Evolutionary conservation across 2,329 filamentous ascomycete species (phyloP), one percentile per base, ranked within the genome.

Genomic region (Penicillium palitans): DNA sequence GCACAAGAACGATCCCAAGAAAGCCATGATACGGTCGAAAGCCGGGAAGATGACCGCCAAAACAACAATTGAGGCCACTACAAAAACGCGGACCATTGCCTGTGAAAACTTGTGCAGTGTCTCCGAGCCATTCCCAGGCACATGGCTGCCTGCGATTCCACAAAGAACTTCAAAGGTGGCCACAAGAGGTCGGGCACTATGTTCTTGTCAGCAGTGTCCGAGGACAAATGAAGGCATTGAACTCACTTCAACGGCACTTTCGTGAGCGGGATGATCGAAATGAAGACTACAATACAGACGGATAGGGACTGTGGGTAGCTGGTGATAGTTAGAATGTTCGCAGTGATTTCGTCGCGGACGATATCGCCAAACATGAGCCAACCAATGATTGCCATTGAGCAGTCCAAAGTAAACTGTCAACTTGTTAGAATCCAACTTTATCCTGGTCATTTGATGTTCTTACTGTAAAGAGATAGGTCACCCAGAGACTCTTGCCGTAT

Each of bases 281-380:
- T 90, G 74, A 93, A 93, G 61, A 90, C 80, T 63, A 91, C 91
- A 74, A 97, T 89, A 65, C 93, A 80, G 47, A 93, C 77, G n/a
- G 87, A 91, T 41, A 96, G 76, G 1, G 80, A 82, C 13, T 84
- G 78, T 0, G 93, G 91, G 71, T 96, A 97, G 54, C 88, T 88
- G 6, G 82, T 76, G 1, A 86, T 89, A 52, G 83, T 80, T 64
- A 98, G 84, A 60, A 99, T 88, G 76, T 96, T 98, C 69, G 89
- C 89, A 0, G 95, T 97, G 72, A 98, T 88, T 74, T 96, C 91
- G 63, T 96, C 93, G 57, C 83, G 84, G 54, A 96, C 90, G n/a
- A 80, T 83, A 66, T 96, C 90, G 60, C 93, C 93, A 74, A 97
- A 99, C 93, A 99, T 98, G 63, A 97, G 82, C 58, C 95, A 84